phyloP scores from a whole-genome alignment of 2,329 filamentous ascomycete genomes.

The Lachnellula occidentalis region DNA sequence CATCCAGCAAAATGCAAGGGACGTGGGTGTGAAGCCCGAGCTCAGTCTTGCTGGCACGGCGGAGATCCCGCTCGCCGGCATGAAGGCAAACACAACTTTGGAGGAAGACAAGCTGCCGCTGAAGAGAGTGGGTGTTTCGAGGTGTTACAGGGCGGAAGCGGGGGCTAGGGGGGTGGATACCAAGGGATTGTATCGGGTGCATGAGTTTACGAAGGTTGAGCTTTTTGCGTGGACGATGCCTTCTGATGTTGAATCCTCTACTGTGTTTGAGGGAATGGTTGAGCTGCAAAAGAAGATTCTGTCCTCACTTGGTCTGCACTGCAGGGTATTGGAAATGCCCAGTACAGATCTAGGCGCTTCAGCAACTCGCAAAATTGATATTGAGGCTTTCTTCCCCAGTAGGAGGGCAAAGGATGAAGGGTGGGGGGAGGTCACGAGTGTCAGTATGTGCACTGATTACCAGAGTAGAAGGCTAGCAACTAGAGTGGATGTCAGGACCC shows the following conservation, averaged over 20 bases:
- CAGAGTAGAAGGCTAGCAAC: slow-evolving; percentile 80
- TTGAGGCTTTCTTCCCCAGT: slow-evolving; percentile 90
- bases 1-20: slow-evolving; percentile 61
- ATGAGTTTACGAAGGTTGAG: slow-evolving; percentile 98
- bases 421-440: slow-evolving; percentile 91
- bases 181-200: slow-evolving; percentile 91
- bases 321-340: slow-evolving; percentile 90
- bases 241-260: slow-evolving; percentile 41
- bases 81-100: slow-evolving; percentile 72
- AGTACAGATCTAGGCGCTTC: slow-evolving; percentile 82
- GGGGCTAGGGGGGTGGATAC: slow-evolving; percentile 85
- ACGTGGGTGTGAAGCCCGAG: slow-evolving; percentile 59
- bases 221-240: slow-evolving; percentile 87
- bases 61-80: slow-evolving; percentile 89
- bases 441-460: slow-evolving; percentile 91
- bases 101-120: slow-evolving; percentile 62
- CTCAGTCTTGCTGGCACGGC: slow-evolving; percentile 81
- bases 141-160: slow-evolving; percentile 95
- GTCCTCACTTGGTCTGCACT: slow-evolving; percentile 69
- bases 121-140: slow-evolving; percentile 75
- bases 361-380: slow-evolving; percentile 81
- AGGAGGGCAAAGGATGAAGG: slow-evolving; percentile 60
- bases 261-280: slow-evolving; percentile 79
- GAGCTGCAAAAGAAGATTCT: slow-evolving; percentile 83
- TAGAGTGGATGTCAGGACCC: slow-evolving; percentile 51